Conservation (phyloP, 768 basidiomycete species). For the Kwoniella bestiolae region DNA sequence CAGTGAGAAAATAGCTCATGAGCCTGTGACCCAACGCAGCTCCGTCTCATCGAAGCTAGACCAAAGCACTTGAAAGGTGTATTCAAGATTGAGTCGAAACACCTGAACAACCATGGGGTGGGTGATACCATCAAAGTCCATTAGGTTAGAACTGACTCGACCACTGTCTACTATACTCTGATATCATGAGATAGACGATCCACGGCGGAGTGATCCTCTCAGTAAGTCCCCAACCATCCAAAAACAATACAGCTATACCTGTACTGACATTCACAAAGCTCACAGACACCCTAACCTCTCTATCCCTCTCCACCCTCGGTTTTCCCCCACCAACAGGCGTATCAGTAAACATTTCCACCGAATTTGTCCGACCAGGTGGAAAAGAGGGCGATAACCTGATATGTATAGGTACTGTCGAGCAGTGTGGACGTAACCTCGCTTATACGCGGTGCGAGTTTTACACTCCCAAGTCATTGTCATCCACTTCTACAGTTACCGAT, state of each 20-base stretch:
- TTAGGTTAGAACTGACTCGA: neutral
- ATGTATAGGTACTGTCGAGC: slow-evolving; percentile 47
- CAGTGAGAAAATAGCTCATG: too few species aligned
- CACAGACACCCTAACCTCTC: slow-evolving; percentile 54
- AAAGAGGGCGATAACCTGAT: slow-evolving; percentile 38
- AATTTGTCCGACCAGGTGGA: slow-evolving; percentile 55
- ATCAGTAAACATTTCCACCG: slow-evolving; percentile 48
- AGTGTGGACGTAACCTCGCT: slow-evolving; percentile 47
- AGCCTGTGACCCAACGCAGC: slow-evolving; percentile 12
- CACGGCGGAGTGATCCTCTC: slow-evolving; percentile 51
- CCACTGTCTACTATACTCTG: neutral
- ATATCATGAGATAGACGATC: slow-evolving; percentile 33
- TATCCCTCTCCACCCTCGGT: slow-evolving; percentile 51
- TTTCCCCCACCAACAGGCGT: slow-evolving; percentile 54
- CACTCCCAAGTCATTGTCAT: neutral
- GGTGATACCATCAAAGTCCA: slow-evolving; percentile 6
- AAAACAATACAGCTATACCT: neutral
- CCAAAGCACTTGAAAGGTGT: slow-evolving; percentile 39
- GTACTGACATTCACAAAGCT: slow-evolving; percentile 27
- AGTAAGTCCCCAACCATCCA: slow-evolving; percentile 25
- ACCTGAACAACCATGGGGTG: slow-evolving; percentile 51
- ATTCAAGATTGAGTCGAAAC: slow-evolving; percentile 36
- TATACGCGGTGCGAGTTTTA: slow-evolving; percentile 40
- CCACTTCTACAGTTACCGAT: too few species aligned
- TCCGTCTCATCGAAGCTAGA: slow-evolving; percentile 37